Evolutionary conservation across 208 protist genomes (phyloP).

Genomic region (Wallacemonas collosoma): DNA sequence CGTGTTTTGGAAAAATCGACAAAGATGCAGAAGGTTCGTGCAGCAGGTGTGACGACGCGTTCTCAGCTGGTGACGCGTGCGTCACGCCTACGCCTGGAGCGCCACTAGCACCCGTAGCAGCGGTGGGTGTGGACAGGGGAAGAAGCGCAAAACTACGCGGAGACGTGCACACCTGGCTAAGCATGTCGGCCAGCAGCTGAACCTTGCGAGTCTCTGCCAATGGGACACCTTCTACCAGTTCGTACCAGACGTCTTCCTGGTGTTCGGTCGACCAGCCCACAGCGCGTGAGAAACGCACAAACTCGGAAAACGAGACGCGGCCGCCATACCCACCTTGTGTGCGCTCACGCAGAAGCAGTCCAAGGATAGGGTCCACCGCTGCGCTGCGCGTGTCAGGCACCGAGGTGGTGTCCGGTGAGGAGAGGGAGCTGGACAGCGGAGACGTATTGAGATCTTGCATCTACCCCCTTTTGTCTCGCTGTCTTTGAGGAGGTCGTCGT

Average conservation of each 20-base stretch:
- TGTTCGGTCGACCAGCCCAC: slow-evolving; percentile 62
- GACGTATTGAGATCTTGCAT: slow-evolving; percentile 2
- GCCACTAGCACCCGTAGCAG: not conserved
- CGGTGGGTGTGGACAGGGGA: not conserved
- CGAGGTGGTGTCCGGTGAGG: not conserved
- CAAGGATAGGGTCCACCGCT: slow-evolving; percentile 21
- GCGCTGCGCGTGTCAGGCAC: not conserved
- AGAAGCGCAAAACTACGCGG: slow-evolving; percentile 1
- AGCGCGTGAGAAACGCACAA: slow-evolving; percentile 31
- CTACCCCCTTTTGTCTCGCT: not conserved
- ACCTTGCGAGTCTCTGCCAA: slow-evolving; percentile 41
- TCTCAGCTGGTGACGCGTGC: too few relatives aligned
- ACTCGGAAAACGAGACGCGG: slow-evolving; percentile 51
- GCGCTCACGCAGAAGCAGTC: slow-evolving; percentile 37
- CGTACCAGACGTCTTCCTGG: slow-evolving; percentile 85
- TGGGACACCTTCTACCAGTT: slow-evolving; percentile 60
- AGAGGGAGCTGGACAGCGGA: not conserved
- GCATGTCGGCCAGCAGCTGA: slow-evolving; percentile 42
- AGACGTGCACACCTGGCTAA: slow-evolving; percentile 23
- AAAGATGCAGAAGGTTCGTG: too few relatives aligned
- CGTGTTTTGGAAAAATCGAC: not conserved
- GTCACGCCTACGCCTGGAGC: too few relatives aligned
- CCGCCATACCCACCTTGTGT: slow-evolving; percentile 60
- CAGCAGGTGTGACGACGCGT: too few relatives aligned
- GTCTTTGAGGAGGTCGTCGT: not conserved